These are phyloP conservation scores for Aspergillus carlsbadensis DNA, from an alignment of 495 filamentous ascomycete genomes.

Conservation along the genomic window DNA sequence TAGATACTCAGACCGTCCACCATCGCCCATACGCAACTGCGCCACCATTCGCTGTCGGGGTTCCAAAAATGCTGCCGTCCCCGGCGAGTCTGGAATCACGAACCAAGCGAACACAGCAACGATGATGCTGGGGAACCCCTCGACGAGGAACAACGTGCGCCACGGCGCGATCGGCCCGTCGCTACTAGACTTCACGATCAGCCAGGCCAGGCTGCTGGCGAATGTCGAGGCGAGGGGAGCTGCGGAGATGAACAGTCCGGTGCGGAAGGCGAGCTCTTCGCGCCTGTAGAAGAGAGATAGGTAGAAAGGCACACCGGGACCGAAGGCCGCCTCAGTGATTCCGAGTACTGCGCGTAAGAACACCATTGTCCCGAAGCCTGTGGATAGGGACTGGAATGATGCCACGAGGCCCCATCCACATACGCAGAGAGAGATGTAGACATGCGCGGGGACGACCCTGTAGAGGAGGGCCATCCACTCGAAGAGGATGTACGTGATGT, in stretches of 20 bases:
- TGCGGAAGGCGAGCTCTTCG: slow-evolving; percentile 61
- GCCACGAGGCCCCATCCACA: slow-evolving; percentile 60
- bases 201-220: slow-evolving; percentile 62
- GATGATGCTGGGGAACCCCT: slow-evolving; percentile 61
- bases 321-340: slow-evolving; percentile 61
- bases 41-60: slow-evolving; percentile 47
- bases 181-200: slow-evolving; percentile 51
- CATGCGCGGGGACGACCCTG: slow-evolving; percentile 54
- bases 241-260: slow-evolving; percentile 61
- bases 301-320: slow-evolving; percentile 62
- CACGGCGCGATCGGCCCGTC: slow-evolving; percentile 55
- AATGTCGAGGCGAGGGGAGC: slow-evolving; percentile 67
- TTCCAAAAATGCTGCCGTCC: slow-evolving; percentile 49
- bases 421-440: slow-evolving; percentile 53
- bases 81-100: slow-evolving; percentile 54
- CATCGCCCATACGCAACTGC: slow-evolving; percentile 45
- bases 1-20: slow-evolving; percentile 24
- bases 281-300: slow-evolving; percentile 61
- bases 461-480: slow-evolving; percentile 71
- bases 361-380: slow-evolving; percentile 48
- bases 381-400: slow-evolving; percentile 66
- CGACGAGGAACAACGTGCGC: slow-evolving; percentile 59
- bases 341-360: slow-evolving; percentile 52
- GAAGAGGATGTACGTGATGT: slow-evolving; percentile 72
- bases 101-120: slow-evolving; percentile 55